Conservation (phyloP, 2,329 filamentous ascomycete species). For the Graphilbum fragrans region DNA sequence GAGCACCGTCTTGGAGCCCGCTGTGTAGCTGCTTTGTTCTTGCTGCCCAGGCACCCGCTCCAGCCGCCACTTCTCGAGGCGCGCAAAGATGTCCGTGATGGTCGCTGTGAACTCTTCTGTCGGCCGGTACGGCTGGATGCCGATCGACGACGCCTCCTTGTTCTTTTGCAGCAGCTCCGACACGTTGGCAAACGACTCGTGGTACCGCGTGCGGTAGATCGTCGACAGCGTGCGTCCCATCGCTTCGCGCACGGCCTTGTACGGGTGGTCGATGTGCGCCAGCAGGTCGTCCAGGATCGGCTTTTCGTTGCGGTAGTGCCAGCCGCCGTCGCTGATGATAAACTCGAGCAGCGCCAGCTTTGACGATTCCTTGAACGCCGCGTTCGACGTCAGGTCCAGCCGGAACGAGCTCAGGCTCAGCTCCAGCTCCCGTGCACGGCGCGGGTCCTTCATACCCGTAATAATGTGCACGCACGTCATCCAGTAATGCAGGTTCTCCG, state of each 20-base stretch:
- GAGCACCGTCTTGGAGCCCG: constrained; percentile 88
- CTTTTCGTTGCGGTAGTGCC: constrained; percentile 89
- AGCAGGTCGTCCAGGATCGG: constrained; percentile 86
- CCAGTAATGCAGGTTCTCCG: constrained; percentile 93
- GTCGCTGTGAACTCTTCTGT: constrained; percentile 60
- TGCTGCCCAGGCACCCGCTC: constrained; percentile 80
- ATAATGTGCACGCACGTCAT: constrained; percentile 84
- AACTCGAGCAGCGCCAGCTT: constrained; percentile 89
- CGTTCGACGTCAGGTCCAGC: constrained; percentile 88
- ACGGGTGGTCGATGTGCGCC: constrained; percentile 86
- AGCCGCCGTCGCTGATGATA: constrained; percentile 74
- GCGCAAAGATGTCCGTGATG: constrained; percentile 62
- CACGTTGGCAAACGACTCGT: constrained; percentile 84
- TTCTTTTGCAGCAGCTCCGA: constrained; percentile 64
- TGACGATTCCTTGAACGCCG: constrained; percentile 96
- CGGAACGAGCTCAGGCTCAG: constrained; percentile 75
- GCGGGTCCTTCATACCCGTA: constrained; percentile 78
- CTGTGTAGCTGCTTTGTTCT: constrained; percentile 87
- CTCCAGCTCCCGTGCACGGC: constrained; percentile 75
- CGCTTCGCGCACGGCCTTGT: constrained; percentile 91
- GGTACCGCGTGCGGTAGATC: constrained; percentile 83
- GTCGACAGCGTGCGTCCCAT: constrained; percentile 82
- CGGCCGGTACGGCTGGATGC: constrained; percentile 72
- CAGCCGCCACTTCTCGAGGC: constrained; percentile 77
- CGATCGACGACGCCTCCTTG: constrained; percentile 68